Evolutionary conservation across 495 filamentous ascomycete genomes (phyloP).

Genomic region (Oidiodendron maius): DNA sequence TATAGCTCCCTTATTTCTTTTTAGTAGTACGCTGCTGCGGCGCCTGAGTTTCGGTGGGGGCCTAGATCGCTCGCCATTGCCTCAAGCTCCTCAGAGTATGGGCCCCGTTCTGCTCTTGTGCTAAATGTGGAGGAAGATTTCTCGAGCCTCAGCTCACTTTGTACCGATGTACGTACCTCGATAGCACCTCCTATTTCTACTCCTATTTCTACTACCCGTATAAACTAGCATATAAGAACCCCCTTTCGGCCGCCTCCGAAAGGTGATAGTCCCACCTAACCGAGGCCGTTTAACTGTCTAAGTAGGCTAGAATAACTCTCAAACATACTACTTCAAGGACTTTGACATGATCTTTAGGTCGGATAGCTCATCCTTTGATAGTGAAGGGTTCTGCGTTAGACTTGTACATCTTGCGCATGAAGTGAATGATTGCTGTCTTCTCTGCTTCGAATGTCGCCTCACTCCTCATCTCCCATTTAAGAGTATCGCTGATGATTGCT

Average conservation of each 20-base stretch:
- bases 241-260: too few relatives aligned
- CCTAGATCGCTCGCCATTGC: slow-evolving; percentile 8
- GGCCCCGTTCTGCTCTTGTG: slow-evolving; percentile 9
- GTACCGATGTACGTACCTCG: not conserved
- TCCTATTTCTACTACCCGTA: too few relatives aligned
- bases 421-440: not conserved
- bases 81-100: slow-evolving; percentile 5
- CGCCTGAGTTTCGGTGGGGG: not conserved
- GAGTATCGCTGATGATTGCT: not conserved
- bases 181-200: not conserved
- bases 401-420: not conserved
- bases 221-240: too few relatives aligned
- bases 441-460: not conserved
- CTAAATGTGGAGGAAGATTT: slow-evolving; percentile 3
- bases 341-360: not conserved
- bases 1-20: not conserved
- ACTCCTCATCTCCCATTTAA: not conserved
- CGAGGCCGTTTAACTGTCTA: too few relatives aligned
- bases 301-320: too few relatives aligned
- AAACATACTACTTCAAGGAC: not conserved
- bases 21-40: not conserved
- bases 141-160: not conserved
- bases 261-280: too few relatives aligned
- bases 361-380: not conserved
- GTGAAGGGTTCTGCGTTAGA: not conserved